Base-by-base conservation (phyloP, 192 early-diverging fungal species). In the Podila minutissima region DNA sequence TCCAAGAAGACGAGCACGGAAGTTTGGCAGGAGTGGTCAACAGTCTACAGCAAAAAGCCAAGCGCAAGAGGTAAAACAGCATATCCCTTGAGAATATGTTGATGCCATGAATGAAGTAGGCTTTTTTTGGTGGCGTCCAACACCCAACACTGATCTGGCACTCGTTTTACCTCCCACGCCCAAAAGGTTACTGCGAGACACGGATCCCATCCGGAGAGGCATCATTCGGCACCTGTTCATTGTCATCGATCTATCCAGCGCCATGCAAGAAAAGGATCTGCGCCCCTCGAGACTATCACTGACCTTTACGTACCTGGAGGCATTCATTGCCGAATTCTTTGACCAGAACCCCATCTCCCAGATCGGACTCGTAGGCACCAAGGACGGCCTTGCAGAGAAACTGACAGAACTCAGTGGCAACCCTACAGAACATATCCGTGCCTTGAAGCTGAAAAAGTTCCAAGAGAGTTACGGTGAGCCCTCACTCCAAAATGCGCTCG, bases 341-440 rank as follows among this genome's bases (percentile, higher is more conserved):
- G 95, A 97, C 85, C 96, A 97, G 75, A 99, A 99, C 75, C 97
- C 97, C 1, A 92, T 99, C 28, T 93, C 93, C 11, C 95, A 95
- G 83, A 85, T 98, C 31, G 91, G 94, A 15, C 76, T 99, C 4
- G 88, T 98, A 15, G 87, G 91, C 3, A 97, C 94, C 6, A 88
- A 92, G 59, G 94, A 98, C 76, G 95, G 94, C 37, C 74, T 95
- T 62, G 95, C 95, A 1, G 95, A 97, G 76, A 91, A 90, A 76
- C 46, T 95, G 62, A 92, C 94, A 8, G 97, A 97, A n/a, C 71
- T 98, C 65, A 89, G 90, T 58, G 94, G 96, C 20, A 86, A 97
- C 69, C 94, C 95, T 5, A 90, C 86, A 49, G 95, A 98, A 66
- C 95, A 97, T 72, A 86, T 96, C 6, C 59, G 72, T 4, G 93